Conservation (phyloP, 805 yeast species). For the Diddensiella santjacobensis region DNA sequence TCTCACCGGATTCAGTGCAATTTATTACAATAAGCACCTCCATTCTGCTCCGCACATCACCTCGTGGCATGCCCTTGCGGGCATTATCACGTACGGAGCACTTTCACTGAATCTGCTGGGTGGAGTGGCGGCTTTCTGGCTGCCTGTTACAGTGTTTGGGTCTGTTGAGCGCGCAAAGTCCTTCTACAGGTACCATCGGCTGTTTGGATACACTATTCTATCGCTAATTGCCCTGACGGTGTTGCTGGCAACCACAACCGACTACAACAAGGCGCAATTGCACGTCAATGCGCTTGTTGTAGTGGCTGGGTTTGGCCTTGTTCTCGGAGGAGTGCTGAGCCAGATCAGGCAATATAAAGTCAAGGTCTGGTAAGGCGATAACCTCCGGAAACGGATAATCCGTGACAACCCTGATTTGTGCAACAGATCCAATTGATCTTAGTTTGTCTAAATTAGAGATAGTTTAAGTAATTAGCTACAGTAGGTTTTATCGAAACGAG, state of each 20-base stretch:
- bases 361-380: constrained; percentile 8
- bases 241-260: constrained; percentile 21
- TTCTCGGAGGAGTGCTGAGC: constrained; percentile 9
- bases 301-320: constrained; percentile 11
- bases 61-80: constrained; percentile 30
- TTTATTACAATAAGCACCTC: constrained; percentile 26
- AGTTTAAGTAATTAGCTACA: too few relatives aligned
- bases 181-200: constrained; percentile 30
- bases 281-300: constrained; percentile 17
- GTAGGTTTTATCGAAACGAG: too few relatives aligned
- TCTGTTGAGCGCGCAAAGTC: constrained; percentile 25
- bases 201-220: constrained; percentile 24
- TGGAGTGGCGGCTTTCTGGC: constrained; percentile 29
- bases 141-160: constrained; percentile 27
- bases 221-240: constrained; percentile 18
- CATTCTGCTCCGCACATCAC: constrained; percentile 26
- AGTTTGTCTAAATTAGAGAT: too few relatives aligned
- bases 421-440: too few relatives aligned
- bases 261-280: constrained; percentile 20
- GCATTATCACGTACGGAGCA: constrained; percentile 22
- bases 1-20: constrained; percentile 21
- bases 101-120: constrained; percentile 20
- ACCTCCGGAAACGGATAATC: too few relatives aligned
- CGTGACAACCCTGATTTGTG: too few relatives aligned
- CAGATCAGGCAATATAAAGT: constrained; percentile 16